These are phyloP conservation scores for Pestalotiopsis sp. DNA, from an alignment of 2,329 filamentous ascomycete genomes.

Conservation along the genomic window DNA sequence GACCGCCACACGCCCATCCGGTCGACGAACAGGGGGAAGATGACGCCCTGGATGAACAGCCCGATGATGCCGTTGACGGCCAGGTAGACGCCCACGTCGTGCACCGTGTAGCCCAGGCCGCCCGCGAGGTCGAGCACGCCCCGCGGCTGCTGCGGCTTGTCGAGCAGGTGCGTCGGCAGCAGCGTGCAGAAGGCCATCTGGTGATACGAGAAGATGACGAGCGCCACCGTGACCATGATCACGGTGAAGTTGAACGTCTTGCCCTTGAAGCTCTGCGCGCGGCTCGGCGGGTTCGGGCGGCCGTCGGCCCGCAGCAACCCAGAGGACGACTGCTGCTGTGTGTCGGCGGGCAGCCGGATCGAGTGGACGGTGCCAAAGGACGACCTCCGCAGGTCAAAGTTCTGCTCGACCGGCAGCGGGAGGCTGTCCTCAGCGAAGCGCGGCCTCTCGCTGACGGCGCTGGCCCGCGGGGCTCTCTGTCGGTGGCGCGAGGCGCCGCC, in stretches of 20 bases:
- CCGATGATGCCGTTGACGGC: slow-evolving; percentile 72
- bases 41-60: slow-evolving; percentile 70
- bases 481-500: background rate
- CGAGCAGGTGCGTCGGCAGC: slow-evolving; percentile 44
- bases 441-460: slow-evolving; percentile 24
- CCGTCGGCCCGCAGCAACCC: background rate
- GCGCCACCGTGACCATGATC: slow-evolving; percentile 41
- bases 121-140: slow-evolving; percentile 49
- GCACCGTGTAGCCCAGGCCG: slow-evolving; percentile 66
- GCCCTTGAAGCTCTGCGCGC: slow-evolving; percentile 22
- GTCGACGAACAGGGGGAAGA: slow-evolving; percentile 67
- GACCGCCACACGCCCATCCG: slow-evolving; percentile 68
- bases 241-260: slow-evolving; percentile 40
- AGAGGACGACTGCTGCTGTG: background rate
- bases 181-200: slow-evolving; percentile 47
- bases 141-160: slow-evolving; percentile 28
- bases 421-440: slow-evolving; percentile 36
- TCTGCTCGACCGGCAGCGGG: slow-evolving; percentile 34
- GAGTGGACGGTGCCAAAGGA: slow-evolving; percentile 46
- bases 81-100: slow-evolving; percentile 69
- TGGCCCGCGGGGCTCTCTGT: slow-evolving; percentile 15
- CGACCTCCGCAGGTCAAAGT: slow-evolving; percentile 36
- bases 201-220: slow-evolving; percentile 45
- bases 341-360: slow-evolving; percentile 31
- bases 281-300: background rate